Conservation (phyloP, 2,329 filamentous ascomycete genomes). For the Pseudocercospora vitis region DNA sequence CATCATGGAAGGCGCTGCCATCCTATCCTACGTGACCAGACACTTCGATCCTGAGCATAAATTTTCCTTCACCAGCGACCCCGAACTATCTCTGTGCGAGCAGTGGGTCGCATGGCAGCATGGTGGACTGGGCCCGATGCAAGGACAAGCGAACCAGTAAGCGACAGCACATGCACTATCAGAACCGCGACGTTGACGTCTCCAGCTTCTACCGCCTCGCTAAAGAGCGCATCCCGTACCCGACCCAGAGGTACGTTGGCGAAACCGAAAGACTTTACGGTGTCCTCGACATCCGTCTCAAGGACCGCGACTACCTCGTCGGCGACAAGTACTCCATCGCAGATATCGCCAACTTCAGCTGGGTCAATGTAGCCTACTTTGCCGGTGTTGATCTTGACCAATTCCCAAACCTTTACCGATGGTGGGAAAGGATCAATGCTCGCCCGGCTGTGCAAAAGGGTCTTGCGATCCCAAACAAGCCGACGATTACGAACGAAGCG, state of each 20-base stretch:
- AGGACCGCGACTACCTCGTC: slow-evolving; percentile 45
- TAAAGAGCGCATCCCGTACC: slow-evolving; percentile 47
- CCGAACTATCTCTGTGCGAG: slow-evolving; percentile 51
- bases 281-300: slow-evolving; percentile 46
- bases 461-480: slow-evolving; percentile 40
- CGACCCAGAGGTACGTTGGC: slow-evolving; percentile 49
- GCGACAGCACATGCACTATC: background rate
- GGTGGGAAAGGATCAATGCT: slow-evolving; percentile 46
- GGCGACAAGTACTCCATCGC: slow-evolving; percentile 50
- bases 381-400: slow-evolving; percentile 44
- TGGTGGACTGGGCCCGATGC: slow-evolving; percentile 38
- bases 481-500: slow-evolving; percentile 44
- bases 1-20: slow-evolving; percentile 49
- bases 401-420: slow-evolving; percentile 47
- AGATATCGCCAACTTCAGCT: slow-evolving; percentile 49
- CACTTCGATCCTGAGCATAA: slow-evolving; percentile 51
- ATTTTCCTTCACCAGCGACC: slow-evolving; percentile 49
- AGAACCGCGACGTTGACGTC: background rate
- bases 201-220: slow-evolving; percentile 42
- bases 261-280: slow-evolving; percentile 50
- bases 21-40: slow-evolving; percentile 47
- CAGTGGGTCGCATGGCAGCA: slow-evolving; percentile 63
- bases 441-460: slow-evolving; percentile 47
- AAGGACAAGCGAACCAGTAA: slow-evolving; percentile 40
- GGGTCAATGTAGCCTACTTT: slow-evolving; percentile 46